Percentiles rank a stretch among this genome's conserved stretches.
Conservation (phyloP, 768 basidiomycete genomes). For the Mrakia hoshinonis region DNA sequence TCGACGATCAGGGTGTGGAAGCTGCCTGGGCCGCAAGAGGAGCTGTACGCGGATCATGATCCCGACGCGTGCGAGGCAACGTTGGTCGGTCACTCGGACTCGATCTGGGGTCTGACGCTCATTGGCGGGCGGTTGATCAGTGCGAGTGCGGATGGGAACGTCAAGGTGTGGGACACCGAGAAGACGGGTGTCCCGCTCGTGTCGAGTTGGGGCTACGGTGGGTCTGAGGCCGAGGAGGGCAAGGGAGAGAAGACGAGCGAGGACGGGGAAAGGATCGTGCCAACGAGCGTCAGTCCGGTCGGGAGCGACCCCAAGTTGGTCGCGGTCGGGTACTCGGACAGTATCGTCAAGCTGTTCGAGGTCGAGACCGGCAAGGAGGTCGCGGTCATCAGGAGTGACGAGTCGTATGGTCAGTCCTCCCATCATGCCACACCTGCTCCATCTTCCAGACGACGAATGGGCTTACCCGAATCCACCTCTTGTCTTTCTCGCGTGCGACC, state of each 20-base stretch:
- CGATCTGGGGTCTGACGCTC: slow-evolving; percentile 89
- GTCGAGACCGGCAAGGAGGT: slow-evolving; percentile 74
- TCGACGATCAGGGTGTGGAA: slow-evolving; percentile 88
- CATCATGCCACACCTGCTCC: not conserved
- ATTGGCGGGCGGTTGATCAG: slow-evolving; percentile 68
- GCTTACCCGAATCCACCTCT: not conserved
- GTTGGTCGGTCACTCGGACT: slow-evolving; percentile 86
- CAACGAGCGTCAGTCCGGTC: slow-evolving; percentile 74
- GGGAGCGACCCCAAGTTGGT: slow-evolving; percentile 76
- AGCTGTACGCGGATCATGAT: slow-evolving; percentile 87
- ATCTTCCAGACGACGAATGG: not conserved
- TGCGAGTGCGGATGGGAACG: slow-evolving; percentile 72
- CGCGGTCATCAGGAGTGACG: slow-evolving; percentile 52
- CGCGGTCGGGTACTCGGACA: slow-evolving; percentile 81
- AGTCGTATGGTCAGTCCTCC: slow-evolving; percentile 23
- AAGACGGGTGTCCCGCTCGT: slow-evolving; percentile 51
- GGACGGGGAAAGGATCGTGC: slow-evolving; percentile 44
- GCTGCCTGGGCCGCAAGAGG: slow-evolving; percentile 59
- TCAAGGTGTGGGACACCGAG: slow-evolving; percentile 40
- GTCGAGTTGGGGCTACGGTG: slow-evolving; percentile 72
- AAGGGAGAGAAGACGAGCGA: slow-evolving; percentile 42
- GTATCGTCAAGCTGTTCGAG: slow-evolving; percentile 81
- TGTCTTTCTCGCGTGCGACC: no score
- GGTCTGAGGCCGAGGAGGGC: slow-evolving; percentile 51
- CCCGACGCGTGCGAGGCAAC: slow-evolving; percentile 64